Base-by-base conservation (phyloP, 805 yeast genomes). In the Candida ipomoeae region DNA sequence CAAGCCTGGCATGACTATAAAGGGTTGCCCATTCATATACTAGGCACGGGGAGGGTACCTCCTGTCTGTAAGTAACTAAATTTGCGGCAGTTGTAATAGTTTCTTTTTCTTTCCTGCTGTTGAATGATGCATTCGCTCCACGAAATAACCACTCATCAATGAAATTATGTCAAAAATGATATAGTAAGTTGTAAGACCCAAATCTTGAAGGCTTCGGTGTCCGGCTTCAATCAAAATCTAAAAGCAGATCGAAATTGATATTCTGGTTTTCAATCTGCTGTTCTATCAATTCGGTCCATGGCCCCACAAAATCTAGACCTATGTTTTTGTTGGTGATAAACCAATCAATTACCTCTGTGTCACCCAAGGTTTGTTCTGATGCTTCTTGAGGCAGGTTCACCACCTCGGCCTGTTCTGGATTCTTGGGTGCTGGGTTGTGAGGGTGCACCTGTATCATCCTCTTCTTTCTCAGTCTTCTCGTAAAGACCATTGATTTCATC, bases 211-310 rank as follows among this genome's bases (percentile, higher is more conserved):
- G 5, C 20, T 6, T n/a, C 31, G 13, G 35, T 18, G 2, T 15
- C 13, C 11, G 29, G 37, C 26, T 8, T 44, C 17, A 44, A 11
- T 35, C 33, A 18, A 53, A 50, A 33, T 48, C 42, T 23, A 45
- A 31, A 32, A 44, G 51, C 48, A 42, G 48, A 18, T 49, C 53
- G 37, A 47, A 36, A 34, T 53, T 48, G 36, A 50, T 47, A 38
- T 53, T 53, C 18, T 50, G 51, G 17, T 46, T 53, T 44, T 68
- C 67, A 51, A 81, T 77, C 52, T 83, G 88, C 56, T 82, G 84
- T 62, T 85, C 92, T 39, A 86, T 78, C 80, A 85, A 83, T 62
- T 84, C 88, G 0, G 92, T 85, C 84, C 90, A 86, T 2, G 89
- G 89, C 36, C 84, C 91, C 29, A 84, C 78, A 34, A 73, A 73